phyloP scores from a whole-genome alignment of 805 yeast species.

The Lachancea kluyveri region DNA sequence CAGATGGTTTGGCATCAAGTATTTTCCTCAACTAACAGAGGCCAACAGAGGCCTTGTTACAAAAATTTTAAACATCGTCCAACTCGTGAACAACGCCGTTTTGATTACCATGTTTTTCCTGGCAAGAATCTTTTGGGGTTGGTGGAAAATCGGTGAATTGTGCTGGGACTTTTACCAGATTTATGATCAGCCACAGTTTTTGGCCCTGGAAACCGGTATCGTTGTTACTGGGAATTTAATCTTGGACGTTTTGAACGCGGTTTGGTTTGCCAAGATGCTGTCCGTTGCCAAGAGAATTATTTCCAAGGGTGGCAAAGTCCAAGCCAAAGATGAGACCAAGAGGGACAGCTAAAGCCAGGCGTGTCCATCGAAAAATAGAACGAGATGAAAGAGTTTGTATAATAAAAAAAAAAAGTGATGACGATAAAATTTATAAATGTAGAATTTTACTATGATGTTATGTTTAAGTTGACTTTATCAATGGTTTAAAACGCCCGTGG shows the following conservation, averaged over 20 bases:
- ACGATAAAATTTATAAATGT: too few species aligned
- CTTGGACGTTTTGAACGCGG: constrained; percentile 59
- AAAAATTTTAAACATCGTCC: constrained; percentile 46
- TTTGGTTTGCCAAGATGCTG: constrained; percentile 82
- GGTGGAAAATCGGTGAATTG: constrained; percentile 51
- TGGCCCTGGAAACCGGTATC: constrained; percentile 30
- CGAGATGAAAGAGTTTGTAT: too few species aligned
- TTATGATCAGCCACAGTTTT: constrained; percentile 40
- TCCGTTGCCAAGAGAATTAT: constrained; percentile 46
- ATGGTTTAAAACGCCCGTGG: too few species aligned
- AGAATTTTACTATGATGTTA: too few species aligned
- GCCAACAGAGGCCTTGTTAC: constrained; percentile 7
- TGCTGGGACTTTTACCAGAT: constrained; percentile 42
- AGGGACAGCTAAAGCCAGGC: too few species aligned
- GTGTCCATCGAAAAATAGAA: too few species aligned
- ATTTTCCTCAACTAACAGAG: constrained; percentile 14
- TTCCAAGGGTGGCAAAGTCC: constrained; percentile 9
- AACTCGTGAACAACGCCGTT: constrained; percentile 40
- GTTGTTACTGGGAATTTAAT: constrained; percentile 45
- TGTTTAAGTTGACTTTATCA: too few species aligned
- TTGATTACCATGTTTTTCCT: constrained; percentile 61
- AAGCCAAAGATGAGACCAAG: constrained; percentile 8
- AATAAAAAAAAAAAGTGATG: too few species aligned
- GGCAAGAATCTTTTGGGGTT: constrained; percentile 78
- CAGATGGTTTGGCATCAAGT: constrained; percentile 66